These are phyloP conservation scores for Aspergillus carbonarius DNA, from an alignment of 2,329 filamentous ascomycete genomes.

Conservation along the genomic window DNA sequence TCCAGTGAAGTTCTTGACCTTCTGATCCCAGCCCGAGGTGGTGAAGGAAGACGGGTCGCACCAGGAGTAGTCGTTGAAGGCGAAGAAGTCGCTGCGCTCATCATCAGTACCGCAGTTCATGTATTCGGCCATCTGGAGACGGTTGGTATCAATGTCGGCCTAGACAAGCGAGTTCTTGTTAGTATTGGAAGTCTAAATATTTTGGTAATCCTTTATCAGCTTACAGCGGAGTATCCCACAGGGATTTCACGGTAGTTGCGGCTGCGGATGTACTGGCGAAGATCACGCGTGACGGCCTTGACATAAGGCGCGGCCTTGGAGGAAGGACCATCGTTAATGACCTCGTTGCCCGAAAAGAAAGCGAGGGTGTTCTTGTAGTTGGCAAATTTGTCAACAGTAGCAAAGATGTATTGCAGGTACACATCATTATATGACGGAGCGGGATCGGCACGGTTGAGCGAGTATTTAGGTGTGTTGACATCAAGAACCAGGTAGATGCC, in stretches of 20 bases:
- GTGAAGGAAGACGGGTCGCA: slow-evolving; percentile 77
- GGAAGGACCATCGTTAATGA: slow-evolving; percentile 68
- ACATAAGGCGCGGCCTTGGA: slow-evolving; percentile 69
- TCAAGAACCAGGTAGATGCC: slow-evolving; percentile 92
- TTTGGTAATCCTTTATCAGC: not conserved
- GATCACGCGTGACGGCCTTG: slow-evolving; percentile 76
- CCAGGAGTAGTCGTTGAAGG: slow-evolving; percentile 81
- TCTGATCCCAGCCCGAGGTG: slow-evolving; percentile 77
- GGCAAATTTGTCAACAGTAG: slow-evolving; percentile 80
- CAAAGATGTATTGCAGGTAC: slow-evolving; percentile 83
- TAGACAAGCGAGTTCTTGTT: slow-evolving; percentile 6
- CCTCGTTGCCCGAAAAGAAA: slow-evolving; percentile 81
- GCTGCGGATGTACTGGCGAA: slow-evolving; percentile 66
- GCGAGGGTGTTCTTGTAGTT: slow-evolving; percentile 84
- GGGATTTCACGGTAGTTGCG: slow-evolving; percentile 65
- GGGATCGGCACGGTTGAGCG: slow-evolving; percentile 76
- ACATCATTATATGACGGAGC: slow-evolving; percentile 77
- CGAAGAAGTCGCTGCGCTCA: slow-evolving; percentile 81
- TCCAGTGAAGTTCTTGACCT: slow-evolving; percentile 82
- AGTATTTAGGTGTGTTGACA: slow-evolving; percentile 88
- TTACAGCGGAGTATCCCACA: slow-evolving; percentile 66
- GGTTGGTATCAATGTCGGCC: slow-evolving; percentile 82
- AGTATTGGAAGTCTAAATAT: not conserved
- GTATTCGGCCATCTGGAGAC: slow-evolving; percentile 81
- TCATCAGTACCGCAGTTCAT: slow-evolving; percentile 91